Percentiles rank a stretch among this genome's conserved stretches.
These are phyloP conservation scores for Prunus persica DNA, from an alignment of 306 rosid genomes.

Conservation along the genomic window DNA sequence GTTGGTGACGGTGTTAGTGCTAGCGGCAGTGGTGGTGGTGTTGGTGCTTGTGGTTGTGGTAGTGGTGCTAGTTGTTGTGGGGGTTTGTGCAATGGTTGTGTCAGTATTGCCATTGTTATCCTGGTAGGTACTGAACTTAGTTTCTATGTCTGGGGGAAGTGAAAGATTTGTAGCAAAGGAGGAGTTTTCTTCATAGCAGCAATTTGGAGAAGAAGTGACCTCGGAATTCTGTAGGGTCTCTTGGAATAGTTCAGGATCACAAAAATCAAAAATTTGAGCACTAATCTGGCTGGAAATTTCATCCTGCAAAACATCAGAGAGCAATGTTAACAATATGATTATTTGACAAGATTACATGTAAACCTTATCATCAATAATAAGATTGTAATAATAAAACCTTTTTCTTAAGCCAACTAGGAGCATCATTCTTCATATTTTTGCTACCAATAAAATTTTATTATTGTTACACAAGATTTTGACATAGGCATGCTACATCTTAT, in stretches of 20 bases:
- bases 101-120: conserved; percentile 38
- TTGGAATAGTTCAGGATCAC: conserved; percentile 64
- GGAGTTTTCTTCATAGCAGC: conserved; percentile 71
- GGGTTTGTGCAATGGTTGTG: conserved; percentile 12
- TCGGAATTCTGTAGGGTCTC: conserved; percentile 77
- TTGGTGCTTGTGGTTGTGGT: conserved; percentile 14
- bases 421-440: conserved; percentile 48
- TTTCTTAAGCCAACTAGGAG: conserved; percentile 22
- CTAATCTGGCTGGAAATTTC: conserved; percentile 81
- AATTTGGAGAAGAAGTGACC: conserved; percentile 72
- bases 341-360: not conserved
- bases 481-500: conserved; percentile 23
- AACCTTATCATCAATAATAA: conserved; percentile 9
- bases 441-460: conserved; percentile 40
- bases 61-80: conserved; percentile 24
- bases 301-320: conserved; percentile 56
- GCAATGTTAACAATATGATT: conserved; percentile 18
- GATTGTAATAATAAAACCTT: conserved; percentile 15
- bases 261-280: conserved; percentile 63
- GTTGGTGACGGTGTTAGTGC: conserved; percentile 25
- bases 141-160: conserved; percentile 43
- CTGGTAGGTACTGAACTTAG: conserved; percentile 33
- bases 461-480: not conserved
- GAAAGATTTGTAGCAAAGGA: conserved; percentile 50
- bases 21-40: conserved; percentile 22